Percentiles rank a stretch among this genome's conserved stretches.
These are phyloP conservation scores for Lichenothelia convexa DNA, from an alignment of 495 filamentous ascomycete genomes.

Conservation along the genomic window DNA sequence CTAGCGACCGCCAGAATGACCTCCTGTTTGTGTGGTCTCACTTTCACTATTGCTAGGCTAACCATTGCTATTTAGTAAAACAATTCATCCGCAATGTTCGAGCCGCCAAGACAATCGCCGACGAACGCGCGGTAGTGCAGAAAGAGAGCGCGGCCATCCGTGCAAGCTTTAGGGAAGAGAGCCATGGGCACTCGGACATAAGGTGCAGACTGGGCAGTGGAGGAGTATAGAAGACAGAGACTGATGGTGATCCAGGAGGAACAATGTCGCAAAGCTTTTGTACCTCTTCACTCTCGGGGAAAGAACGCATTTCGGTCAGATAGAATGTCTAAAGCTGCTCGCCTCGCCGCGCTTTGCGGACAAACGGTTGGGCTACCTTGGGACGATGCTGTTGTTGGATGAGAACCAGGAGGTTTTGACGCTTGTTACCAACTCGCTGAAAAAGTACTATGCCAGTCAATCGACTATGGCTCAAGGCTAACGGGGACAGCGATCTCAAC, in stretches of 20 bases:
- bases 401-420: constrained; percentile 98
- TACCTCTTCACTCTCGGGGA: constrained; percentile 98
- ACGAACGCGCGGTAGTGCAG: constrained; percentile 93
- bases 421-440: constrained; percentile 87
- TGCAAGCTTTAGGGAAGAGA: constrained; percentile 94
- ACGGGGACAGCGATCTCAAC: constrained; percentile 56
- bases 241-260: constrained; percentile 41
- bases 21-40: constrained; percentile 36
- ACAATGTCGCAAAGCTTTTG: constrained; percentile 95
- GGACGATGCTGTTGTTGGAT: constrained; percentile 88
- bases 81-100: constrained; percentile 99
- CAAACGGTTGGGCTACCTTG: constrained; percentile 89
- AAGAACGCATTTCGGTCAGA: constrained; percentile 95
- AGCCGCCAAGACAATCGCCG: constrained; percentile 94
- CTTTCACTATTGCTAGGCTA: constrained; percentile 10
- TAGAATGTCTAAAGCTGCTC: constrained; percentile 94
- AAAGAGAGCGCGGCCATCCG: constrained; percentile 96
- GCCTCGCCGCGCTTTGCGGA: constrained; percentile 95
- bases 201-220: constrained; percentile 44
- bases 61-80: constrained; percentile 49
- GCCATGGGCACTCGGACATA: constrained; percentile 69
- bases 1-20: constrained; percentile 33
- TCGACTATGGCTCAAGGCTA: constrained; percentile 1
- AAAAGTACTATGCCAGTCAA: constrained; percentile 45
- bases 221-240: background rate